These are phyloP conservation scores for Trichoderma hamatum DNA, from an alignment of 2,329 filamentous ascomycete species.

Conservation along the genomic window DNA sequence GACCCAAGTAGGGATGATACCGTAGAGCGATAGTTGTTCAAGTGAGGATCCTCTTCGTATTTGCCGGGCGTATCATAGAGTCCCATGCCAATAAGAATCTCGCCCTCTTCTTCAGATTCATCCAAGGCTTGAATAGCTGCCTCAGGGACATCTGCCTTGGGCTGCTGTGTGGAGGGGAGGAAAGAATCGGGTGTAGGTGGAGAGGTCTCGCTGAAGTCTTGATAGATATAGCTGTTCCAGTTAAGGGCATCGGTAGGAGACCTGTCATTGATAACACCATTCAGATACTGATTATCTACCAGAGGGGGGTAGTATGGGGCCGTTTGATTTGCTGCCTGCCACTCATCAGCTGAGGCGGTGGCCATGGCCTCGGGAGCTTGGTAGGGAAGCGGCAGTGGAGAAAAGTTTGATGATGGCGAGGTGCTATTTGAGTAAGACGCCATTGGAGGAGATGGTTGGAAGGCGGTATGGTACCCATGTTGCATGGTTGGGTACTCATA, in stretches of 20 bases:
- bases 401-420: conserved; percentile 59
- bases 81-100: conserved; percentile 80
- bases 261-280: conserved; percentile 27
- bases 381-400: conserved; percentile 56
- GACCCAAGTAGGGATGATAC: conserved; percentile 59
- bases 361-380: conserved; percentile 43
- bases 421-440: conserved; percentile 60
- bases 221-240: conserved; percentile 53
- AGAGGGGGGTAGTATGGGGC: conserved; percentile 36
- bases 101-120: conserved; percentile 62
- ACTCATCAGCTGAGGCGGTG: conserved; percentile 46
- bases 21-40: conserved; percentile 59
- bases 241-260: conserved; percentile 33
- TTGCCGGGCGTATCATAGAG: conserved; percentile 75
- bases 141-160: conserved; percentile 52
- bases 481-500: conserved; percentile 46
- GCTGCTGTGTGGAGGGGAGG: conserved; percentile 51
- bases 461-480: conserved; percentile 45
- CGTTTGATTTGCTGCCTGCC: conserved; percentile 41
- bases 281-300: conserved; percentile 31
- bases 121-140: conserved; percentile 54
- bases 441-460: conserved; percentile 56
- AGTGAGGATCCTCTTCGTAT: conserved; percentile 50
- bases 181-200: conserved; percentile 65
- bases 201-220: conserved; percentile 52